Base-by-base conservation (phyloP, 306 rosid species). In the Castanea mollissima region DNA sequence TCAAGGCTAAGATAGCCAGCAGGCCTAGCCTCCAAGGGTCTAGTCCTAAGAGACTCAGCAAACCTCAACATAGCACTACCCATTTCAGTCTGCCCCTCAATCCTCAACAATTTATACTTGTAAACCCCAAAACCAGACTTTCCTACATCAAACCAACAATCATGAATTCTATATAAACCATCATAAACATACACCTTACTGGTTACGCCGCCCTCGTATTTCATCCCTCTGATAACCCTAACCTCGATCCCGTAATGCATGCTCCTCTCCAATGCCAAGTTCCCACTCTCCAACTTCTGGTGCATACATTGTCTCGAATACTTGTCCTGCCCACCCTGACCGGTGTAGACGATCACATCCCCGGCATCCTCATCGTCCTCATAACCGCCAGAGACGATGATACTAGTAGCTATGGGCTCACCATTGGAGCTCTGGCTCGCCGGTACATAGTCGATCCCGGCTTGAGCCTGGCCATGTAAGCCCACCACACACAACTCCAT, bases 301-400 rank as follows among this genome's bases (percentile, higher is more conserved):
- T 96, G 90, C 65, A 72, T 83, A 75, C 92, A 90, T 76, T 96
- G 99, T 77, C 63, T 89, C 32, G 86, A 85, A 16, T 85, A 68
- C 86, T 93, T 96, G 76, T 90, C 97, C 85, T 93, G 98, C 65
- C 99, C 98, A 3, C 97, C 99, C 68, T 96, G 99, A n/a, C 98
- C 97, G 0, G 99, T 87, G 69, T 93, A 93, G 27, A 90, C 91
- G 64, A 96, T 88, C 32, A 89, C 91, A 71, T 96, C 98, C 4
- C 98, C 98, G 2, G 84, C 82, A 71, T 96, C 99, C 35, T 89
- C 86, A 55, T 93, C 99, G 64, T 93, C 99, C 84, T 90, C 99
- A 15, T 93, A 96, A 3, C 98, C 98, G 27, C 98, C 98, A 0
- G 99, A 96, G 34, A 93, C 98, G 29, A 96, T 93, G 19, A 96